Percentiles rank a stretch among this genome's conserved stretches.
These are phyloP conservation scores for Nemania sp. DNA, from an alignment of 2,329 filamentous ascomycete genomes.

Conservation along the genomic window DNA sequence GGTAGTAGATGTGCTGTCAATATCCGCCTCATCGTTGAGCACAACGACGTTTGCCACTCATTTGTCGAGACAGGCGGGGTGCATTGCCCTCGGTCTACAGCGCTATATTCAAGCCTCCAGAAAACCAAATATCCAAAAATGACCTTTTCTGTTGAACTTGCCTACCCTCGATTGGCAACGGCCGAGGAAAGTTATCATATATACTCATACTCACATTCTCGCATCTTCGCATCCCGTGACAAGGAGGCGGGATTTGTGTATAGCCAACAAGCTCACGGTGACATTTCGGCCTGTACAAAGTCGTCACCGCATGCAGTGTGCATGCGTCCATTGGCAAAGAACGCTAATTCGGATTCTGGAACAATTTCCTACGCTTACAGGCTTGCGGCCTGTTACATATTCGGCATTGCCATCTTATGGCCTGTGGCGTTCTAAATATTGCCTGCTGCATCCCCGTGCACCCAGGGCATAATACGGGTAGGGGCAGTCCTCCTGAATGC, in stretches of 20 bases:
- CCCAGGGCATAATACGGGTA: constrained; percentile 32
- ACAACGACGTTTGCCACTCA: constrained; percentile 6
- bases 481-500: constrained; percentile 31
- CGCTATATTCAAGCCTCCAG: not conserved
- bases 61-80: constrained; percentile 8
- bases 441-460: constrained; percentile 24
- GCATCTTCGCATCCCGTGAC: not conserved
- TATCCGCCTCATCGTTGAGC: constrained; percentile 11
- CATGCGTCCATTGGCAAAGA: constrained; percentile 30
- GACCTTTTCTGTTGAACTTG: not conserved
- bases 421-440: constrained; percentile 24
- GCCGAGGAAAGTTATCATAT: not conserved
- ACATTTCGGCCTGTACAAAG: constrained; percentile 35
- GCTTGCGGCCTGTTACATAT: constrained; percentile 33
- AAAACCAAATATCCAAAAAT: too few relatives aligned
- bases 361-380: constrained; percentile 30
- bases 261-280: constrained; percentile 23
- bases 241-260: constrained; percentile 1
- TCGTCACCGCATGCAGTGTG: constrained; percentile 29
- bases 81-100: not conserved
- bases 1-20: constrained; percentile 9
- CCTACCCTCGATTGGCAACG: not conserved
- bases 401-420: constrained; percentile 26
- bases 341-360: constrained; percentile 30
- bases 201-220: constrained; percentile 1